A percentile compares a stretch with the other conserved stretches of the same genome.
These are phyloP conservation scores for Avicennia marina DNA, from an alignment of 257 asterid genomes.

Conservation along the genomic window DNA sequence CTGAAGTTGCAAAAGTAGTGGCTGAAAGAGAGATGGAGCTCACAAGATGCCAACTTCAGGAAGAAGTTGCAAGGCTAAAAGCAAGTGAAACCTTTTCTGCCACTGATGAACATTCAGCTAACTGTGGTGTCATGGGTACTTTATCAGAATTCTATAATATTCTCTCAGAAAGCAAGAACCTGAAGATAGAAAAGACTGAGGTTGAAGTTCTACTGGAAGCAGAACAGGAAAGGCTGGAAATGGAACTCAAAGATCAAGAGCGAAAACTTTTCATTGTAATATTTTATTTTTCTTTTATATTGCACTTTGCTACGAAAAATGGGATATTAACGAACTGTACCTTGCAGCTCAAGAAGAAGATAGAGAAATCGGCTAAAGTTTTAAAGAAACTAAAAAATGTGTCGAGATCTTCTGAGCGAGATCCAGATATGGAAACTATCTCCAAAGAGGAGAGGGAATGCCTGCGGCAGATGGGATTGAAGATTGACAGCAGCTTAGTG, in stretches of 20 bases:
- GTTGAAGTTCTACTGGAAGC: conserved; percentile 55
- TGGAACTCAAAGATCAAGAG: conserved; percentile 63
- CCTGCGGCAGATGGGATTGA: conserved; percentile 60
- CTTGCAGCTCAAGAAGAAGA: no score
- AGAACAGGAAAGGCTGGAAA: conserved; percentile 56
- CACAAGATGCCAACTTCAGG: conserved; percentile 48
- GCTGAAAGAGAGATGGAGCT: conserved; percentile 64
- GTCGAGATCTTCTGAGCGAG: conserved; percentile 45
- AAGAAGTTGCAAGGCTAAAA: conserved; percentile 80
- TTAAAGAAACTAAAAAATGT: conserved; percentile 47
- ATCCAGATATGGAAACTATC: conserved; percentile 60
- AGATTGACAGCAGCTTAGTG: conserved; percentile 56
- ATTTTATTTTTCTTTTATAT: conserved; percentile 16
- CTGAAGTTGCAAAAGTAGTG: conserved; percentile 63
- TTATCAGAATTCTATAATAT: conserved; percentile 61
- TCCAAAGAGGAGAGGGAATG: conserved; percentile 76
- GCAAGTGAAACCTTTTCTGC: conserved; percentile 50
- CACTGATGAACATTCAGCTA: conserved; percentile 28
- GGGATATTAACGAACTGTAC: conserved; percentile 42
- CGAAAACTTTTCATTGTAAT: conserved; percentile 51
- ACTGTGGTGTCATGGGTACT: conserved; percentile 51
- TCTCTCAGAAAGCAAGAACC: conserved; percentile 36
- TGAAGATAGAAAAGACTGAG: conserved; percentile 28
- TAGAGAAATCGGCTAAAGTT: conserved; percentile 36
- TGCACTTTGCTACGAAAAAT: conserved; percentile 17